Evolutionary conservation across 345 rosid species (phyloP).

Genomic region (Draba incana): DNA sequence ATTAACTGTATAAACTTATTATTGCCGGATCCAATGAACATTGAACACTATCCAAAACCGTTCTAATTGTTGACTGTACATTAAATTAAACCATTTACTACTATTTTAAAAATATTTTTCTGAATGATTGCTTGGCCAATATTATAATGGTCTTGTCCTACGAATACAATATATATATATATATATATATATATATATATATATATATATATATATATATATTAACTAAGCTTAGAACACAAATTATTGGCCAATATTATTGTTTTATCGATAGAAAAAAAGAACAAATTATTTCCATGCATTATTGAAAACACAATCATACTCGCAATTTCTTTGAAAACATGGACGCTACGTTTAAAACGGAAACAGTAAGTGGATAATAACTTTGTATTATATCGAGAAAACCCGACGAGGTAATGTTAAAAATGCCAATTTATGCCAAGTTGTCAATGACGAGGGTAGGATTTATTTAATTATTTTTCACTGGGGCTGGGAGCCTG

Average conservation of each 20-base stretch:
- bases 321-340: neutral
- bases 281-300: neutral
- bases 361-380: slow-evolving; percentile 34
- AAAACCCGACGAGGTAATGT: slow-evolving; percentile 36
- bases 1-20: slow-evolving; percentile 23
- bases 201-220: too few species aligned
- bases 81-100: neutral
- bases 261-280: too few species aligned
- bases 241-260: too few species aligned
- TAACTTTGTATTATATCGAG: slow-evolving; percentile 17
- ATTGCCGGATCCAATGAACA: slow-evolving; percentile 23
- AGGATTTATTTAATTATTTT: neutral
- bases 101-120: neutral
- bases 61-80: neutral
- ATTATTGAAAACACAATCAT: slow-evolving; percentile 27
- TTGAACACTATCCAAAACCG: slow-evolving; percentile 13
- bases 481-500: neutral
- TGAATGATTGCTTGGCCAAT: neutral
- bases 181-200: too few species aligned
- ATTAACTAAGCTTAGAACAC: too few species aligned
- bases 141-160: neutral
- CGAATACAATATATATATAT: neutral
- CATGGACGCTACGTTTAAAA: neutral
- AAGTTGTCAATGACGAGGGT: slow-evolving; percentile 18
- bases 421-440: slow-evolving; percentile 21